Evolutionary conservation across 2,329 filamentous ascomycete genomes (phyloP), one percentile per base, ranked within the genome.

Genomic region (Fusarium cicatricum): DNA sequence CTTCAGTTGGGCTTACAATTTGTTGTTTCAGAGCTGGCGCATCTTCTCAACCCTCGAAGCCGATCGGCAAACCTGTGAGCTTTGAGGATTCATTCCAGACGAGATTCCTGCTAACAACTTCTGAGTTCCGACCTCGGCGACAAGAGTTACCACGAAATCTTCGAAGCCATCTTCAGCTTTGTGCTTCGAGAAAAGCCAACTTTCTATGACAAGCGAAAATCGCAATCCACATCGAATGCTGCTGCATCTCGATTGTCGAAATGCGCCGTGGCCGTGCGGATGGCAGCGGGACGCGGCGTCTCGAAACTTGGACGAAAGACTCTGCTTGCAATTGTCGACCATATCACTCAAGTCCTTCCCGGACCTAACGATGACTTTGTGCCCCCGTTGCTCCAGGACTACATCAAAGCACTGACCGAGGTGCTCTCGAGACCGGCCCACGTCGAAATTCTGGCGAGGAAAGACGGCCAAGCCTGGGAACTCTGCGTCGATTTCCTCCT

Each of bases 71-170:
- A 75, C 50, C 68, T 78, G 75, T 78, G 69, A 55, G 74, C 38
- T 12, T 16, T 2, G 34, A 8, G 12, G 11, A 26, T 14, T 14
- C 11, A 34, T 23, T 6, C 23, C 23, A 33, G 12, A 8, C 32
- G 31, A 45, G 26, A 21, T 39, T 9, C 31, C 33, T 15, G 43
- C 50, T 56, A 53, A 63, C 46, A 41, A 57, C 51, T 53, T 38
- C 26, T 52, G 68, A 76, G 74, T 31, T 68, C 72, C 26, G 68
- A 74, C 11, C 78, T 97, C 29, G 84, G 83, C 39, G 91, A 96
- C 70, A 90, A 90, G 70, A 84, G 84, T n/a, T 96, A 90, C 64
- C 89, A 95, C 69, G 84, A 85, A 55, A 86, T 97, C 37, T 91
- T 91, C 66, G 92, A 97, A 68, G 84, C 85, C 1, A 78, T 98